A percentile compares a stretch with the other conserved stretches of the same genome.
Evolutionary conservation across 2,329 filamentous ascomycete species (phyloP).

Genomic region (Fusarium oxysporum): DNA sequence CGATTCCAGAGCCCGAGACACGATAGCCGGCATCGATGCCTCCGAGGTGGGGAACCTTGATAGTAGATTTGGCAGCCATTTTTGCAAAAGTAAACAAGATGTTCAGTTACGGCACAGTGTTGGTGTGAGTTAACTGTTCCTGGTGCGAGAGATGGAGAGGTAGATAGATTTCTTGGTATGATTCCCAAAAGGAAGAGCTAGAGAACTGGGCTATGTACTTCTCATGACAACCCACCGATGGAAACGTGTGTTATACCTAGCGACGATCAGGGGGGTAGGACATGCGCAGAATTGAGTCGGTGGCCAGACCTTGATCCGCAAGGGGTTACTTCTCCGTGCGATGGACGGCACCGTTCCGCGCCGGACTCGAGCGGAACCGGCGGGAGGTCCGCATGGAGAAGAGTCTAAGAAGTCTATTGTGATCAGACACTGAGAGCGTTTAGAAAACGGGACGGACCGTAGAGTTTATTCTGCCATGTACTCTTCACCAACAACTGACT

Average conservation of each 20-base stretch:
- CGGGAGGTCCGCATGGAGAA: not conserved
- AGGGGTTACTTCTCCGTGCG: conserved; percentile 22
- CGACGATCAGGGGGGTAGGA: conserved; percentile 23
- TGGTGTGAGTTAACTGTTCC: not conserved
- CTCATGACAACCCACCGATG: not conserved
- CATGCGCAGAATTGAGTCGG: not conserved
- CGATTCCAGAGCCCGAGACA: conserved; percentile 55
- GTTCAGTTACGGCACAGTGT: not conserved
- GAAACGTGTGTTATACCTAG: not conserved
- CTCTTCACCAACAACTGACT: not conserved
- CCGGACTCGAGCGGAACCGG: not conserved
- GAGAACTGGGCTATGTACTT: conserved; percentile 18
- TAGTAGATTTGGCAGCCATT: conserved; percentile 56
- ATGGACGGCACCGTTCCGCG: conserved; percentile 25
- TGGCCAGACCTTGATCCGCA: conserved; percentile 20
- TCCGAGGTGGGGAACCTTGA: conserved; percentile 61
- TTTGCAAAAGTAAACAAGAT: not conserved
- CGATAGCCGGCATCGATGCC: conserved; percentile 61
- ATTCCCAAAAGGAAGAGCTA: not conserved
- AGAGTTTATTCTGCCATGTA: not conserved
- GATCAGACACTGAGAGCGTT: conserved; percentile 6
- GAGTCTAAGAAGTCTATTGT: not conserved
- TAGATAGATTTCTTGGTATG: not conserved
- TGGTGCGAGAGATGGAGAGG: not conserved
- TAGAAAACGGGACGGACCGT: conserved; percentile 33